Conservation (phyloP, 768 basidiomycete species). For the Amanita jacksonii region DNA sequence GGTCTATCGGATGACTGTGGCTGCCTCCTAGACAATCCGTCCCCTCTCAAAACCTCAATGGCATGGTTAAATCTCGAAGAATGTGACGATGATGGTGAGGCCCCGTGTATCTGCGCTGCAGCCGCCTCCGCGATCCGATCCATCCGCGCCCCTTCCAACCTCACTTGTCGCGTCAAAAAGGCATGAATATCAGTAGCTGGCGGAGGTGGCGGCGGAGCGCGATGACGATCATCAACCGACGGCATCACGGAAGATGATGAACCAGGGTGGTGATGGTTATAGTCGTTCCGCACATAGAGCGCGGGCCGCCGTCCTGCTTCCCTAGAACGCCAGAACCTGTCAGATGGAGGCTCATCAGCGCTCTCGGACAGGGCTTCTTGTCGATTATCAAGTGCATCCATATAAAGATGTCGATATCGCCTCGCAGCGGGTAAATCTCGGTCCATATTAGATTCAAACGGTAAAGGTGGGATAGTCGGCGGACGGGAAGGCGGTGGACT, state of each 20-base stretch:
- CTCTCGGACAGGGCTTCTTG: neutral
- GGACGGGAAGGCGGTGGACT: slow-evolving; percentile 15
- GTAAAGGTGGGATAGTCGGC: slow-evolving; percentile 28
- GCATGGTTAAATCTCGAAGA: slow-evolving; percentile 21
- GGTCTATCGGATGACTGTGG: slow-evolving; percentile 1
- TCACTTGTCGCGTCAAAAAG: slow-evolving; percentile 1
- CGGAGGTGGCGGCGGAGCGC: neutral
- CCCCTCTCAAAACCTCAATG: slow-evolving; percentile 19
- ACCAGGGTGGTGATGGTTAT: neutral
- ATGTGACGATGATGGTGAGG: neutral
- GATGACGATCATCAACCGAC: neutral
- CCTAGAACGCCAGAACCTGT: slow-evolving; percentile 1
- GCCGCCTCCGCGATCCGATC: slow-evolving; percentile 8
- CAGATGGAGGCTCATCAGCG: neutral
- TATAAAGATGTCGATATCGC: neutral
- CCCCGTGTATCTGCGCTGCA: neutral
- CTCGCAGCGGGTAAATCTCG: neutral
- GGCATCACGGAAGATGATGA: neutral
- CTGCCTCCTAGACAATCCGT: slow-evolving; percentile 4
- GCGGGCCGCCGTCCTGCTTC: neutral
- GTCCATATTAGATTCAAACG: slow-evolving; percentile 21
- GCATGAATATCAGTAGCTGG: slow-evolving; percentile 3
- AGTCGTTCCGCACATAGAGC: slow-evolving; percentile 1
- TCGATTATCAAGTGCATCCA: neutral
- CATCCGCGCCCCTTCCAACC: slow-evolving; percentile 3